Conservation (phyloP, 305 asterid genomes). For the Rubia balearica region DNA sequence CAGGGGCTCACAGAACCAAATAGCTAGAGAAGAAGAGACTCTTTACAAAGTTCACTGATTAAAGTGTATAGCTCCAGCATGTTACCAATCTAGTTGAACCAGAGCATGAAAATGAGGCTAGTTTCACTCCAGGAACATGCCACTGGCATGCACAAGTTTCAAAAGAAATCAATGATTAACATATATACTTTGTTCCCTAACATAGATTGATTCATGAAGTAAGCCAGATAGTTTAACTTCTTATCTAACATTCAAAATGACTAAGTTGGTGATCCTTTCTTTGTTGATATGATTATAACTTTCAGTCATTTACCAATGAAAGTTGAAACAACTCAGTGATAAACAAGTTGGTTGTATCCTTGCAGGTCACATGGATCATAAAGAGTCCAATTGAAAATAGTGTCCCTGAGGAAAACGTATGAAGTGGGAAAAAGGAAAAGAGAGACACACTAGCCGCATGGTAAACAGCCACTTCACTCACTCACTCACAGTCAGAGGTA, state of each 20-base stretch:
- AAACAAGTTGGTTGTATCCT: neutral
- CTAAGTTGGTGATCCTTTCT: neutral
- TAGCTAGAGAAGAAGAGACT: neutral
- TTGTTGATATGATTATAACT: neutral
- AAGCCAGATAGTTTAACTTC: neutral
- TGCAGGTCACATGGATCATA: neutral
- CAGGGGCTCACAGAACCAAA: neutral
- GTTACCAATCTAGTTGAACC: neutral
- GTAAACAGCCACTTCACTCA: neutral
- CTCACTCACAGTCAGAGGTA: neutral
- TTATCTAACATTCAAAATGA: neutral
- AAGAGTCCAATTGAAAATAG: neutral
- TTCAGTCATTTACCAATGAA: neutral
- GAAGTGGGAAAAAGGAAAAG: neutral
- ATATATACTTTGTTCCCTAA: neutral
- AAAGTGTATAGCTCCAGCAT: neutral
- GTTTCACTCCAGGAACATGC: neutral
- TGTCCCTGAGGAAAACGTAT: neutral
- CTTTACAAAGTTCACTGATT: neutral
- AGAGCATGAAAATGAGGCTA: neutral
- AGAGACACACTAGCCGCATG: neutral
- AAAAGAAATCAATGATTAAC: neutral
- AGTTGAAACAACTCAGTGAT: neutral
- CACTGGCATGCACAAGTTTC: neutral
- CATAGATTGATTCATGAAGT: neutral